These are phyloP conservation scores for Leishmania aethiopica DNA, from an alignment of 208 protist species.

Conservation along the genomic window DNA sequence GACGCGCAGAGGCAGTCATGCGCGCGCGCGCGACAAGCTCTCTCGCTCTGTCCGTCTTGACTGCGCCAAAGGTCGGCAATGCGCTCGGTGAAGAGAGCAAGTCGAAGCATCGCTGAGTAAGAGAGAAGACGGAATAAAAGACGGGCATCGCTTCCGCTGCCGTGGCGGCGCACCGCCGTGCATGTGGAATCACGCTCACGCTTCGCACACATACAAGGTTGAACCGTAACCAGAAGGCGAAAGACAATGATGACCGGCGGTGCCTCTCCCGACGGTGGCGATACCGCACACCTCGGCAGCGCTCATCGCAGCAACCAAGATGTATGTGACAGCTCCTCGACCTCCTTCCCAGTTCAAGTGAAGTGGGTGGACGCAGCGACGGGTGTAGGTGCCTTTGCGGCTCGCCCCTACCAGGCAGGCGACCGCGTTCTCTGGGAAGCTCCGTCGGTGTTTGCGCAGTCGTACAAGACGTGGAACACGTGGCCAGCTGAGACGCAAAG, in stretches of 20 bases:
- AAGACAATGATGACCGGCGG: background rate
- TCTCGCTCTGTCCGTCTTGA: background rate
- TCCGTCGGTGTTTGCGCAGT: slow-evolving; percentile 45
- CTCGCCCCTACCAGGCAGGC: slow-evolving; percentile 15
- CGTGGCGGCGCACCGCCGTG: background rate
- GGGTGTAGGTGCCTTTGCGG: slow-evolving; percentile 35
- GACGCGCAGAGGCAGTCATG: background rate
- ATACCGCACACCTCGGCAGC: background rate
- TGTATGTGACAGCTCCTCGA: background rate
- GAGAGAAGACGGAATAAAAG: background rate
- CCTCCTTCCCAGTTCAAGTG: slow-evolving; percentile 14
- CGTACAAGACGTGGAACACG: slow-evolving; percentile 30
- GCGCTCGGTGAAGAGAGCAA: background rate
- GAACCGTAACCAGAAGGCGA: background rate
- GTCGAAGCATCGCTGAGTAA: background rate
- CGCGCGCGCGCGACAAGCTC: background rate
- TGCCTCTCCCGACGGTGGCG: background rate
- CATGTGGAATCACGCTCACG: background rate
- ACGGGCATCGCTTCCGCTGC: background rate
- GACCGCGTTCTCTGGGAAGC: slow-evolving; percentile 37
- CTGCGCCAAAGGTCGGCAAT: background rate
- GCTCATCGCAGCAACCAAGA: background rate
- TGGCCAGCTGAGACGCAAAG: background rate
- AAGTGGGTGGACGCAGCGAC: slow-evolving; percentile 25
- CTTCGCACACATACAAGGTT: background rate